Evolutionary conservation across 2,329 filamentous ascomycete genomes (phyloP).

Genomic region (Biscogniauxia mediterranea): DNA sequence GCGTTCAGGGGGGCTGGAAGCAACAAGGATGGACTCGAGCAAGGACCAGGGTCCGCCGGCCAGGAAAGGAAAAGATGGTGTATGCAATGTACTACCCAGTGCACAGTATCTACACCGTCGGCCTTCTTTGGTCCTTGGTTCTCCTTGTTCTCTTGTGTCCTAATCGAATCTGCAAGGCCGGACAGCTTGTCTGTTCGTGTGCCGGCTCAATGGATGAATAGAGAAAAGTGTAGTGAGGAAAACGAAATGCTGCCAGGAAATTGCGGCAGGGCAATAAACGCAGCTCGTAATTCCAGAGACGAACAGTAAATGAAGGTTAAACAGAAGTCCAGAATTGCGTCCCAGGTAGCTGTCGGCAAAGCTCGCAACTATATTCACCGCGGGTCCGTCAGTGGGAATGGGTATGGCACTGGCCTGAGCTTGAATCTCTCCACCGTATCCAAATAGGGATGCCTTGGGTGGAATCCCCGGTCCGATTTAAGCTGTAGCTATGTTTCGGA

Average conservation of each 20-base stretch:
- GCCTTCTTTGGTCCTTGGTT: not conserved
- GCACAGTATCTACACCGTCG: not conserved
- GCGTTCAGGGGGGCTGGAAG: constrained; percentile 23
- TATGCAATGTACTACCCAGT: constrained; percentile 8
- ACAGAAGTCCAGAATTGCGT: not conserved
- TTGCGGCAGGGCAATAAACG: constrained; percentile 3
- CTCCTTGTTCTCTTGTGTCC: constrained; percentile 1
- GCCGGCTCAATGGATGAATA: constrained; percentile 25
- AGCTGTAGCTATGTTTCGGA: not conserved
- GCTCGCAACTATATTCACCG: not conserved
- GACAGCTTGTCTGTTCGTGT: constrained; percentile 10
- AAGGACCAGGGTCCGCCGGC: constrained; percentile 18
- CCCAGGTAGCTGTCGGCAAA: not conserved
- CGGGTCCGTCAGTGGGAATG: not conserved
- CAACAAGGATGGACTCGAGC: constrained; percentile 22
- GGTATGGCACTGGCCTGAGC: not conserved
- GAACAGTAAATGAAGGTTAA: not conserved
- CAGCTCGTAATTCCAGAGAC: constrained; percentile 3
- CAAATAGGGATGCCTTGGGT: not conserved
- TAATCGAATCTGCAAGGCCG: constrained; percentile 18
- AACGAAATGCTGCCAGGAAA: constrained; percentile 9
- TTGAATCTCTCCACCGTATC: not conserved
- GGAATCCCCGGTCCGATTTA: not conserved
- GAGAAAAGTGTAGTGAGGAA: constrained; percentile 8
- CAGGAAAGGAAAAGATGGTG: constrained; percentile 12